Percentiles rank a stretch among this genome's conserved stretches.
phyloP scores from a whole-genome alignment of 2,329 filamentous ascomycete genomes.

The Talaromyces pinophilus region DNA sequence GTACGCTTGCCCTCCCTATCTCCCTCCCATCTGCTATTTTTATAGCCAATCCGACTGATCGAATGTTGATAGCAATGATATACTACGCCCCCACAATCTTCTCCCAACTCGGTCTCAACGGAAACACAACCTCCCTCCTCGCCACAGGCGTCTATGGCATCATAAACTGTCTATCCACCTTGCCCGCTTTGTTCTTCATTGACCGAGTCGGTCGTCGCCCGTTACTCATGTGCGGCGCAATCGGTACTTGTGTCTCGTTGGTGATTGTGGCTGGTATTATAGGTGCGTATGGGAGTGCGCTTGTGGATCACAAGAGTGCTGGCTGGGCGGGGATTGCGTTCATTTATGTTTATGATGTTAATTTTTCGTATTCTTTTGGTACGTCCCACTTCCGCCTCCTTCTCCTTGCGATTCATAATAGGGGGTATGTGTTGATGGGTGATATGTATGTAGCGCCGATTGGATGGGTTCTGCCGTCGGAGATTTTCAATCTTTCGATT shows the following conservation, averaged over 20 bases:
- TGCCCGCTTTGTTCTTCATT: conserved; percentile 39
- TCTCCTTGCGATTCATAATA: not conserved
- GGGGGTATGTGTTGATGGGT: not conserved
- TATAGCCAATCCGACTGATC: not conserved
- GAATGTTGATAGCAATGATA: conserved; percentile 41
- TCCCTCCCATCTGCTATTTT: not conserved
- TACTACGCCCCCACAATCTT: conserved; percentile 55
- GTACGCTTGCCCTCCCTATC: conserved; percentile 25
- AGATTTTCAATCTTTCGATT: conserved; percentile 43
- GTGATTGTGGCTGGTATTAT: conserved; percentile 41
- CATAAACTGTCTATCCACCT: conserved; percentile 40
- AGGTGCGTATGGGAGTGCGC: conserved; percentile 34
- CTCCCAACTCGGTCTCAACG: conserved; percentile 44
- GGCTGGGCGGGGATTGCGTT: conserved; percentile 43
- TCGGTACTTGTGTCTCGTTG: conserved; percentile 39
- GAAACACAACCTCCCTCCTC: conserved; percentile 40
- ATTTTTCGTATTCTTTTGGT: conserved; percentile 44
- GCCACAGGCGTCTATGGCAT: conserved; percentile 44
- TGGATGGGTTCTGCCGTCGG: conserved; percentile 43
- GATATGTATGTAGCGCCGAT: conserved; percentile 33
- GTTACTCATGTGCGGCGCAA: conserved; percentile 40
- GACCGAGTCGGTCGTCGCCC: conserved; percentile 38
- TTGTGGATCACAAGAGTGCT: conserved; percentile 34
- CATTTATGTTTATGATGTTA: conserved; percentile 43
- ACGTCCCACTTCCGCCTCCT: conserved; percentile 9